Conservation (phyloP, 306 rosid species). For the Dicorynia guianensis region DNA sequence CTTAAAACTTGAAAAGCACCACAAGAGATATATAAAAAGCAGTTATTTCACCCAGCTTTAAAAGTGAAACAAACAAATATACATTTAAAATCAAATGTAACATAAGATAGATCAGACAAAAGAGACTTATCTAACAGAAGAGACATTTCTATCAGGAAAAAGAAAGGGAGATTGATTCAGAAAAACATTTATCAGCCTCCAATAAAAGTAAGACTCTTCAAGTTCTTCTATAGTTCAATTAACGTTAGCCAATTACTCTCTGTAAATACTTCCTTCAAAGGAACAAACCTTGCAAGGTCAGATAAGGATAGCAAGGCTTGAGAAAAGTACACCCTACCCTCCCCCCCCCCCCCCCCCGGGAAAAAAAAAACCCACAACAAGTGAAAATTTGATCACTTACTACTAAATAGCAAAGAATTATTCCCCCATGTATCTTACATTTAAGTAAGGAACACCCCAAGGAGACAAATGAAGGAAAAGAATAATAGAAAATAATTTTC, state of each 20-base stretch:
- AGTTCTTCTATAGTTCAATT: conserved; percentile 3
- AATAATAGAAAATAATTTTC: too few relatives aligned
- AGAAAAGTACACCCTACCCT: too few relatives aligned
- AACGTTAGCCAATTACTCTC: background rate
- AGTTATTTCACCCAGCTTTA: conserved; percentile 26
- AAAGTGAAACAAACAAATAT: conserved; percentile 26
- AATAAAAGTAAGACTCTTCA: background rate
- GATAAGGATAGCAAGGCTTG: background rate
- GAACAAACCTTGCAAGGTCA: background rate
- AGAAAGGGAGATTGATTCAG: background rate
- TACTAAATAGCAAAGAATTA: background rate
- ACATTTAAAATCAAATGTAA: conserved; percentile 18
- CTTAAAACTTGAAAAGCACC: background rate
- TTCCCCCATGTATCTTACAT: background rate
- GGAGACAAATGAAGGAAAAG: too few relatives aligned
- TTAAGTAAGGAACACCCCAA: background rate
- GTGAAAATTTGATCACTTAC: background rate
- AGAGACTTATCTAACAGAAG: conserved; percentile 1
- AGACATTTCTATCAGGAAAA: background rate
- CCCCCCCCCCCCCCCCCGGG: too few relatives aligned
- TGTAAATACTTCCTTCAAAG: background rate
- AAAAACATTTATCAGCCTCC: background rate
- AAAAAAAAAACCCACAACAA: background rate
- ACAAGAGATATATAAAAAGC: conserved; percentile 16
- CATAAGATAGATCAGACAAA: background rate